phyloP scores from a whole-genome alignment of 345 rosid genomes.

The Bruguiera sexangula region DNA sequence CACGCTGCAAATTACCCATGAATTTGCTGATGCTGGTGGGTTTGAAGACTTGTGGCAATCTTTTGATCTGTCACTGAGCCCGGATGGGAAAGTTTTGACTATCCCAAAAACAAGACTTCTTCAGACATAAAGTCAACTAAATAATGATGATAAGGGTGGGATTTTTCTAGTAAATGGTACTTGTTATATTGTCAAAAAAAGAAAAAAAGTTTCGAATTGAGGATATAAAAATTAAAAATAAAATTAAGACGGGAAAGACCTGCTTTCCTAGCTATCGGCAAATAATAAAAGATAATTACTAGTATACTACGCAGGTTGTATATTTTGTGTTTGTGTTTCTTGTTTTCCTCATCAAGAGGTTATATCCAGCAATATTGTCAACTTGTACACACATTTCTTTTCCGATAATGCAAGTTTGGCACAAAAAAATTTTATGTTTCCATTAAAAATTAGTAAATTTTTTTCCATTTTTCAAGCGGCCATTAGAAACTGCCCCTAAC shows the following conservation, averaged over 20 bases:
- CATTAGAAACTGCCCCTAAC: too few species aligned
- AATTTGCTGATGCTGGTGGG: constrained; percentile 37
- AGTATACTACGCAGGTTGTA: too few species aligned
- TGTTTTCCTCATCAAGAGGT: too few species aligned
- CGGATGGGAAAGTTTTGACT: constrained; percentile 71
- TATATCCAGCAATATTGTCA: too few species aligned
- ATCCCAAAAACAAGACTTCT: constrained; percentile 5
- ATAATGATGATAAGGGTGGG: constrained; percentile 1
- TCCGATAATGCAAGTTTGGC: too few species aligned
- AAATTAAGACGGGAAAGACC: background rate
- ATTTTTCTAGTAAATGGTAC: constrained; percentile 7
- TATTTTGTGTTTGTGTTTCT: too few species aligned
- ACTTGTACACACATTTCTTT: too few species aligned
- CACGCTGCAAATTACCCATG: constrained; percentile 43
- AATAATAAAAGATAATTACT: too few species aligned
- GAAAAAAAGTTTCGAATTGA: background rate
- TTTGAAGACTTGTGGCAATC: constrained; percentile 57
- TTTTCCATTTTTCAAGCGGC: too few species aligned
- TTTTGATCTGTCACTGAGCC: constrained; percentile 58
- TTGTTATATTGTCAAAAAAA: constrained; percentile 4
- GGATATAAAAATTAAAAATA: constrained; percentile 9
- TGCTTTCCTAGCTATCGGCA: too few species aligned
- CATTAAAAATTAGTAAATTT: too few species aligned
- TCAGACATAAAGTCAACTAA: background rate
- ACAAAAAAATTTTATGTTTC: too few species aligned